These are phyloP conservation scores for Puccinia brachypodii DNA, from an alignment of 1,284 basidiomycete genomes.

Conservation along the genomic window DNA sequence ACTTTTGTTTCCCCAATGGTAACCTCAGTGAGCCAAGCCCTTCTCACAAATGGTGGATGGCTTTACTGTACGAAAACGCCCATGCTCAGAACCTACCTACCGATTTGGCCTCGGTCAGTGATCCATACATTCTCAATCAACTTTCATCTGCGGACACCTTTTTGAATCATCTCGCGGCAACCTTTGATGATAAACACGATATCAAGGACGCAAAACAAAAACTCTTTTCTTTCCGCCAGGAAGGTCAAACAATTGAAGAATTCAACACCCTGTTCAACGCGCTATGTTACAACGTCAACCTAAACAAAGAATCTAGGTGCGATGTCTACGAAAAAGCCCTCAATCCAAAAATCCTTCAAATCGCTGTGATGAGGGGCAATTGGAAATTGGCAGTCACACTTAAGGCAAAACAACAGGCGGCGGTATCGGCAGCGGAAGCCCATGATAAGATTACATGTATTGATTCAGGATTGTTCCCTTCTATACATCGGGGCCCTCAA, in stretches of 20 bases:
- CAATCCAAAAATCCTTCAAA: background rate
- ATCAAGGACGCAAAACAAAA: background rate
- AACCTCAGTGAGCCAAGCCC: background rate
- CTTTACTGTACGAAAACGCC: background rate
- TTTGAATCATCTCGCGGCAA: background rate
- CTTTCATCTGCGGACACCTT: background rate
- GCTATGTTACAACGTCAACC: background rate
- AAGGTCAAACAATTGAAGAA: background rate
- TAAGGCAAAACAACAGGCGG: background rate
- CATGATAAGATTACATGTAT: background rate
- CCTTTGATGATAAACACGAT: conserved; percentile 12
- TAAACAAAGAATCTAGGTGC: conserved; percentile 16
- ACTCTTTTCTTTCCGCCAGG: background rate
- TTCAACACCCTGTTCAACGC: conserved; percentile 1
- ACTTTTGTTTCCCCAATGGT: background rate
- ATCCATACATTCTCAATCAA: background rate
- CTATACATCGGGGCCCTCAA: background rate
- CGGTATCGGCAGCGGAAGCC: background rate
- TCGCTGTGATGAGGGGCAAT: background rate
- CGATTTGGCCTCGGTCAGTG: background rate
- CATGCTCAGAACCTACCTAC: background rate
- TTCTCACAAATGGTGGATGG: conserved; percentile 29
- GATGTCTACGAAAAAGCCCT: conserved; percentile 2
- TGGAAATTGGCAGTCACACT: background rate
- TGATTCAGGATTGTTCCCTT: background rate